Evolutionary conservation across 768 basidiomycete genomes (phyloP).

Genomic region (Xerocomus brunneocitrinus): DNA sequence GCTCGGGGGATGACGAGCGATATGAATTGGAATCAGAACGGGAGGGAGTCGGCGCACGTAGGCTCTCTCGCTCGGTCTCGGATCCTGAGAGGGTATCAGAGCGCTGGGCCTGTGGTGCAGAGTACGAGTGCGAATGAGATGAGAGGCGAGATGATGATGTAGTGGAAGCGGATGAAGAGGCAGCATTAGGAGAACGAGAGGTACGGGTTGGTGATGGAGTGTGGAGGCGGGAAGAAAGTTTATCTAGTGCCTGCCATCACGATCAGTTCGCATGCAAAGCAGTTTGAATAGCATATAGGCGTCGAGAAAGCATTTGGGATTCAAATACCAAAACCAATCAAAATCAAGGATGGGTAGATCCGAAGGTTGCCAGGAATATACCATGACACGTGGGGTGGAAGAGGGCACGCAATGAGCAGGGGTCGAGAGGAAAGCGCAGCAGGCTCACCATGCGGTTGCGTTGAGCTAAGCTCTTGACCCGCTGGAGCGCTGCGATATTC

Average conservation of each 20-base stretch:
- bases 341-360: not conserved
- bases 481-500: slow-evolving; percentile 56
- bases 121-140: slow-evolving; percentile 29
- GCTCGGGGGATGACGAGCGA: slow-evolving; percentile 38
- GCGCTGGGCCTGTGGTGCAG: slow-evolving; percentile 25
- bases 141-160: slow-evolving; percentile 35
- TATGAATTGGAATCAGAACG: slow-evolving; percentile 29
- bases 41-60: slow-evolving; percentile 31
- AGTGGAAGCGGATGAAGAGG: slow-evolving; percentile 34
- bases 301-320: slow-evolving; percentile 3
- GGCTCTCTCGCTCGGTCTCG: slow-evolving; percentile 74
- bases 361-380: slow-evolving; percentile 17
- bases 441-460: slow-evolving; percentile 66
- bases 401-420: slow-evolving; percentile 25
- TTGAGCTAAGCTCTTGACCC: slow-evolving; percentile 65
- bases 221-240: slow-evolving; percentile 55
- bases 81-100: slow-evolving; percentile 59
- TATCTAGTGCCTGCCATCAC: slow-evolving; percentile 54
- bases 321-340: slow-evolving; percentile 3
- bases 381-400: slow-evolving; percentile 30
- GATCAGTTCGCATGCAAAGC: slow-evolving; percentile 1
- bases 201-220: slow-evolving; percentile 51
- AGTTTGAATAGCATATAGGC: slow-evolving; percentile 20
- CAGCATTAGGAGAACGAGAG: slow-evolving; percentile 34
- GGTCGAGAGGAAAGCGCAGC: slow-evolving; percentile 15